Conservation (phyloP, 257 asterid species). For the Hygrophila difformis region DNA sequence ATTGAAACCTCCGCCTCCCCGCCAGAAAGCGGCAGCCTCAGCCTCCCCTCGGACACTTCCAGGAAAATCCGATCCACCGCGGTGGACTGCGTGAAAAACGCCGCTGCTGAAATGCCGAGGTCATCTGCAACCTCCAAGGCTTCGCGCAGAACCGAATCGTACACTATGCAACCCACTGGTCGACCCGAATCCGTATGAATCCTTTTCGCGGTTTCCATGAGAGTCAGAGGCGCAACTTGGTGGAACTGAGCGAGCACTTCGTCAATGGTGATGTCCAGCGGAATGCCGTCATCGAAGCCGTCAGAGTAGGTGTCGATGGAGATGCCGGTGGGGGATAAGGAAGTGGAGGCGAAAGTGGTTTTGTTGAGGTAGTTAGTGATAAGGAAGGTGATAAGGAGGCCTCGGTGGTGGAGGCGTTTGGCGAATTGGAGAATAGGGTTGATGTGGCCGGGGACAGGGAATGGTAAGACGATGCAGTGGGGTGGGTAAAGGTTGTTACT, state of each 20-base stretch:
- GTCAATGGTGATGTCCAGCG: neutral
- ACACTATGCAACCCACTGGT: constrained; percentile 29
- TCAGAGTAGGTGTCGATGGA: constrained; percentile 31
- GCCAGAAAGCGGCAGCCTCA: constrained; percentile 20
- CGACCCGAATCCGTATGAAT: constrained; percentile 18
- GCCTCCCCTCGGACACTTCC: constrained; percentile 17
- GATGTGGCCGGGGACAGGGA: constrained; percentile 42
- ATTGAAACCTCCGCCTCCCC: constrained; percentile 10
- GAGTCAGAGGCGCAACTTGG: constrained; percentile 14
- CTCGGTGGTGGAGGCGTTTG: constrained; percentile 28
- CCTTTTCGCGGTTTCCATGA: constrained; percentile 7
- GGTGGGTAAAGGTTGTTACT: no score
- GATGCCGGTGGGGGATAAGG: constrained; percentile 13
- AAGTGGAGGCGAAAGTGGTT: constrained; percentile 13
- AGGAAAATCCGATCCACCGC: constrained; percentile 33
- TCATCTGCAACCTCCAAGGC: constrained; percentile 24
- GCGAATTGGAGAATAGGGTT: constrained; percentile 50
- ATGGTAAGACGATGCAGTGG: constrained; percentile 37
- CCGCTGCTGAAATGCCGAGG: constrained; percentile 21
- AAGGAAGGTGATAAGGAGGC: constrained; percentile 18
- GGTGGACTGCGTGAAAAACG: constrained; percentile 47
- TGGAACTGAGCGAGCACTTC: constrained; percentile 4
- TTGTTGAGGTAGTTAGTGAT: constrained; percentile 16
- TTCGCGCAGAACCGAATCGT: constrained; percentile 37
- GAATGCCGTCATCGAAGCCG: constrained; percentile 26